Evolutionary conservation across 768 basidiomycete genomes (phyloP).

Genomic region (Mycena rosella): DNA sequence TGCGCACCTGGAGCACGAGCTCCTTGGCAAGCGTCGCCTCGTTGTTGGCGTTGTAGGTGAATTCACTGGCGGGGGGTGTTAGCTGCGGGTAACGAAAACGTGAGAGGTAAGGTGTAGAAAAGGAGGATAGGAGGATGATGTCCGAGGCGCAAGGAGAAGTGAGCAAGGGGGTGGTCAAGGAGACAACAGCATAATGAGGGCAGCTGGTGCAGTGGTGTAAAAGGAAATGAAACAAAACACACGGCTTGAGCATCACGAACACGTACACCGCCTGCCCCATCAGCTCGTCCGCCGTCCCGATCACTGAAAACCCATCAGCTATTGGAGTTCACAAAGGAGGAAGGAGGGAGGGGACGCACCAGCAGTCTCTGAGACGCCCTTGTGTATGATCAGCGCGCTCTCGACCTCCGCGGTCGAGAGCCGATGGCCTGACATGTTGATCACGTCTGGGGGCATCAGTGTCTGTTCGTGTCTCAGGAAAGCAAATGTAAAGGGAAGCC

Average conservation of each 20-base stretch:
- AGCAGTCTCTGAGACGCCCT: conserved; percentile 96
- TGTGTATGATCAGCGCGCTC: conserved; percentile 94
- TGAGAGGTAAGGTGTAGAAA: too few relatives aligned
- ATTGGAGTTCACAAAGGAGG: too few relatives aligned
- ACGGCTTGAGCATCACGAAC: conserved; percentile 96
- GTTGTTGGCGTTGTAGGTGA: conserved; percentile 77
- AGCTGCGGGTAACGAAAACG: too few relatives aligned
- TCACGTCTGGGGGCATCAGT: conserved; percentile 76
- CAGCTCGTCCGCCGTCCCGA: conserved; percentile 85
- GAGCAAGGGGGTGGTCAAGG: too few relatives aligned
- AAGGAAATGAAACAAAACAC: too few relatives aligned
- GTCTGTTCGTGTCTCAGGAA: background rate
- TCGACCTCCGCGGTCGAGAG: conserved; percentile 98
- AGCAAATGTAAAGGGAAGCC: too few relatives aligned
- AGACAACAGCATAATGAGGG: too few relatives aligned
- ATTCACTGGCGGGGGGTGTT: conserved; percentile 68
- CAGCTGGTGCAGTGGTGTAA: too few relatives aligned
- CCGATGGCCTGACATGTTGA: conserved; percentile 98
- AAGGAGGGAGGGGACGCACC: conserved; percentile 47
- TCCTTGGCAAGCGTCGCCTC: conserved; percentile 85
- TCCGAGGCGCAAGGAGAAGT: too few relatives aligned
- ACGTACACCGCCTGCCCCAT: conserved; percentile 94
- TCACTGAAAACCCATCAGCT: conserved; percentile 57
- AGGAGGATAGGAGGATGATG: too few relatives aligned
- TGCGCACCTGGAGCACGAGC: conserved; percentile 93